phyloP scores from a whole-genome alignment of 179 eudicot genomes.

The Beta macrorhiza region DNA sequence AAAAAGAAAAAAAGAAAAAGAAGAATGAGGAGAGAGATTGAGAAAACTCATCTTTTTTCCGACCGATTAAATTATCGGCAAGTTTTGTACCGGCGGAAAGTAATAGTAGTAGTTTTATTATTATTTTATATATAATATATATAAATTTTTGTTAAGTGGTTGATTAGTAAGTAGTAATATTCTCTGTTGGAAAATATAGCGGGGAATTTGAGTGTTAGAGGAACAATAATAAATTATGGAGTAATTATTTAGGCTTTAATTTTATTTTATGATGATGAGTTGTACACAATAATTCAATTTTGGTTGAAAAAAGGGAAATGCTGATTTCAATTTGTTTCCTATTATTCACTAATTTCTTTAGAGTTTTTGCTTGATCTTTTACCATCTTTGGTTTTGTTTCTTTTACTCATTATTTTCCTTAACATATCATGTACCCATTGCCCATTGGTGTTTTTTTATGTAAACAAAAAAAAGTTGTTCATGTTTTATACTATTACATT shows the following conservation, averaged over 20 bases:
- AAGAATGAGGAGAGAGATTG: not conserved
- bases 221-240: not conserved
- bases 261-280: slow-evolving; percentile 2
- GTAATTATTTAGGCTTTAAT: slow-evolving; percentile 12
- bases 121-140: not conserved
- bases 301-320: slow-evolving; percentile 24
- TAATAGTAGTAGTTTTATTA: slow-evolving; percentile 4
- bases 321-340: slow-evolving; percentile 10
- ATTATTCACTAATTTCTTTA: not conserved
- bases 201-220: slow-evolving; percentile 9
- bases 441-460: too few species aligned
- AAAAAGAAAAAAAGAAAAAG: not conserved
- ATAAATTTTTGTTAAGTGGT: not conserved
- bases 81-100: slow-evolving; percentile 53
- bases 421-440: not conserved
- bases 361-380: not conserved
- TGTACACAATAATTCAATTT: slow-evolving; percentile 34
- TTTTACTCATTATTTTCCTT: not conserved
- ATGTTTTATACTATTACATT: too few species aligned
- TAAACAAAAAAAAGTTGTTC: too few species aligned
- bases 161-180: not conserved
- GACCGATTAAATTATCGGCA: slow-evolving; percentile 38
- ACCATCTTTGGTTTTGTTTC: not conserved
- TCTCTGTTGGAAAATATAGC: slow-evolving; percentile 16
- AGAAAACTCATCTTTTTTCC: slow-evolving; percentile 13